These are phyloP conservation scores for Tulasnella sp. DNA, from an alignment of 768 basidiomycete species.

Conservation along the genomic window DNA sequence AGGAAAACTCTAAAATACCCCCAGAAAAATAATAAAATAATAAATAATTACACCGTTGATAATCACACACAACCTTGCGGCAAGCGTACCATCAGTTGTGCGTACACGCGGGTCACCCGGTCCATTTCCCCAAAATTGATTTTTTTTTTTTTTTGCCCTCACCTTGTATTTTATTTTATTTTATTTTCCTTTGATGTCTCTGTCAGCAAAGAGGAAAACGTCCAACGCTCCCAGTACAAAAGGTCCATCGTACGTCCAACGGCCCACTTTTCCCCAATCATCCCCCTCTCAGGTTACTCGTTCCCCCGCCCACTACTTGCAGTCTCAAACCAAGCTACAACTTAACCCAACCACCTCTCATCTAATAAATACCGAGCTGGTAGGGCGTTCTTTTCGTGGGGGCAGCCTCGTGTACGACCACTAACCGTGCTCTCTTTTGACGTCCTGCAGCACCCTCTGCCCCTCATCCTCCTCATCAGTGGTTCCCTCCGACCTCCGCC, in stretches of 20 bases:
- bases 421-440: conserved; percentile 3
- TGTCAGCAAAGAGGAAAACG: background rate
- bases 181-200: background rate
- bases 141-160: background rate
- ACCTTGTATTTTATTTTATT: background rate
- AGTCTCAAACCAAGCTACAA: background rate
- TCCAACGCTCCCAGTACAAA: background rate
- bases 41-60: background rate
- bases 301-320: background rate
- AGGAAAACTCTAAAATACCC: background rate
- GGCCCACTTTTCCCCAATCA: background rate
- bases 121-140: background rate
- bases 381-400: background rate
- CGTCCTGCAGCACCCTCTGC: background rate
- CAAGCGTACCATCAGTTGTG: background rate
- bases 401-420: background rate
- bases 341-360: background rate
- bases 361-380: background rate
- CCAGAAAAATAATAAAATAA: background rate
- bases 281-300: background rate
- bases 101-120: background rate
- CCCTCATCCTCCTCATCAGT: background rate
- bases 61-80: background rate
- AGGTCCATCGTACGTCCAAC: background rate
- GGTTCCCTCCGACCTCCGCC: conserved; percentile 15